Evolutionary conservation across 169 alveolate genomes (phyloP).

Genomic region (Babesia ovis): DNA sequence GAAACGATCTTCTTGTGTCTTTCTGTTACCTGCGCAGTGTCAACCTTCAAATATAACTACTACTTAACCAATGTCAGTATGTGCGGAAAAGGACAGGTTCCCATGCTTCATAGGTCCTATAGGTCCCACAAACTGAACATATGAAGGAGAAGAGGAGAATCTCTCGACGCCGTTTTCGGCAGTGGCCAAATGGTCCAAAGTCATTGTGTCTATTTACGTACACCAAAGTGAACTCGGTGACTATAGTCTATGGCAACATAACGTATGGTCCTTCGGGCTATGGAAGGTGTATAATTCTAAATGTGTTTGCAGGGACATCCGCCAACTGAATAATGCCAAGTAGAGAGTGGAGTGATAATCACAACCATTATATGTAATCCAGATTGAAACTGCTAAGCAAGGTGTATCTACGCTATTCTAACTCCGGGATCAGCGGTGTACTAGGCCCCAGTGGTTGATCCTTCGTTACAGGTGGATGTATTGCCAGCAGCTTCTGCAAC

Average conservation of each 20-base stretch:
- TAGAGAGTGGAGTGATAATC: too few species aligned
- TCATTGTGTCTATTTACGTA: not conserved
- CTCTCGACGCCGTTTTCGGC: conserved; percentile 2
- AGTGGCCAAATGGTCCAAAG: not conserved
- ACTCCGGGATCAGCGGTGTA: not conserved
- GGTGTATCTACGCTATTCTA: too few species aligned
- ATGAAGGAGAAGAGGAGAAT: too few species aligned
- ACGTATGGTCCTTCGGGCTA: not conserved
- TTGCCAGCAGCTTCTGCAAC: too few species aligned
- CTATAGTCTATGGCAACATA: not conserved
- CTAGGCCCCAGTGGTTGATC: not conserved
- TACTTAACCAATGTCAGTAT: conserved; percentile 48
- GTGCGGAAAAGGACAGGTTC: conserved; percentile 41
- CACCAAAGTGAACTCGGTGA: not conserved
- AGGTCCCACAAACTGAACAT: conserved; percentile 17
- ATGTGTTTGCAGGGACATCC: not conserved
- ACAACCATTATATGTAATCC: too few species aligned
- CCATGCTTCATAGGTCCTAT: conserved; percentile 7
- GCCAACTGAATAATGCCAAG: too few species aligned
- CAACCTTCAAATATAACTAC: too few species aligned
- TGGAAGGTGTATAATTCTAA: not conserved
- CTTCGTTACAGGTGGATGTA: too few species aligned
- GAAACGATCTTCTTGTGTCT: conserved; percentile 80
- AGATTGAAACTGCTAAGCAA: too few species aligned
- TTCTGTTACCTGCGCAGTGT: conserved; percentile 69